Base-by-base conservation (phyloP, 768 basidiomycete species). In the Tremella mesenterica region DNA sequence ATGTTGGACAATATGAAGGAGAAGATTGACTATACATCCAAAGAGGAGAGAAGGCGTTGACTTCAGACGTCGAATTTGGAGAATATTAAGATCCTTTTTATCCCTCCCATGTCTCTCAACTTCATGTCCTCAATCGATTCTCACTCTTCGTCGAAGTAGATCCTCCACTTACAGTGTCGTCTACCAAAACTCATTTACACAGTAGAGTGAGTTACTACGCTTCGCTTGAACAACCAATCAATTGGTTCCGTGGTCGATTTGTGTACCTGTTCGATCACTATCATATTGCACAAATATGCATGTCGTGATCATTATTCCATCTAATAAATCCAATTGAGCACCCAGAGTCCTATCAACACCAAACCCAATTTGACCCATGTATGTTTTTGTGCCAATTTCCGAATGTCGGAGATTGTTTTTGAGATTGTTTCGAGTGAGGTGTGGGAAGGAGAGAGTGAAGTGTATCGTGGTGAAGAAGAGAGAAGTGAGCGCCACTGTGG, bases 251-350 rank as follows among this genome's bases (percentile, higher is more conserved):
- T n/a, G n/a, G n/a, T n/a, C n/a, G n/a, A n/a, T n/a, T n/a, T n/a
- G n/a, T n/a, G n/a, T n/a, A n/a, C n/a, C n/a, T n/a, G n/a, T n/a
- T n/a, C n/a, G n/a, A n/a, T n/a, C n/a, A n/a, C n/a, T n/a, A n/a
- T n/a, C n/a, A n/a, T n/a, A n/a, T n/a, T n/a, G n/a, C n/a, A n/a
- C n/a, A n/a, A n/a, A n/a, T n/a, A n/a, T n/a, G n/a, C n/a, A n/a
- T n/a, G n/a, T n/a, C n/a, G n/a, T n/a, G n/a, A n/a, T n/a, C n/a
- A n/a, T n/a, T n/a, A n/a, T n/a, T n/a, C n/a, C n/a, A n/a, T n/a
- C n/a, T 65, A 73, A 43, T 73, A 86, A 9, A 85, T 63, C 43
- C 81, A 61, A 64, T 88, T 88, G 44, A 81, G 63, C 29, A 79
- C 50, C 86, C 85, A 87, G 76, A 88, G 78, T 1, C 76, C 65